These are phyloP conservation scores for Penicillium sp. DNA, from an alignment of 2,329 filamentous ascomycete species.

Conservation along the genomic window DNA sequence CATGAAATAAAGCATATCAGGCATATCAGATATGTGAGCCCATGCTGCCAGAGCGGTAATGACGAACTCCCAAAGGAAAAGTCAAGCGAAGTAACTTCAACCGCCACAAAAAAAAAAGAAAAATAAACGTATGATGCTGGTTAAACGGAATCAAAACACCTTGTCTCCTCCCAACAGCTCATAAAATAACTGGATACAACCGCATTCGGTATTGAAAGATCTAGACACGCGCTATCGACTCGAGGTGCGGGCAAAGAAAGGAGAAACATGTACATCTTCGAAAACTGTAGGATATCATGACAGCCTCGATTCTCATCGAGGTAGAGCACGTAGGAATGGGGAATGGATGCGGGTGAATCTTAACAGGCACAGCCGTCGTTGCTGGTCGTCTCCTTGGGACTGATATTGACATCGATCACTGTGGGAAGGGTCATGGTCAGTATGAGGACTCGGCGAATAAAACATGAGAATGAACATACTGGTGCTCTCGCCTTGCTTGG, in stretches of 20 bases:
- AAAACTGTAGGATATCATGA: constrained; percentile 31
- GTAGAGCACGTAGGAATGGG: constrained; percentile 10
- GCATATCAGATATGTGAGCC: constrained; percentile 12
- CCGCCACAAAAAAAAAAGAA: constrained; percentile 7
- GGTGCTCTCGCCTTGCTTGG: constrained; percentile 66
- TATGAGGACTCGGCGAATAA: background rate
- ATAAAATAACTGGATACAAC: constrained; percentile 12
- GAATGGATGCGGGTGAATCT: constrained; percentile 8
- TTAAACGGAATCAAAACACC: constrained; percentile 17
- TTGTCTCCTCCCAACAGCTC: constrained; percentile 12
- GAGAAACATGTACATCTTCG: constrained; percentile 34
- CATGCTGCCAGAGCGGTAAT: constrained; percentile 7
- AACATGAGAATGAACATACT: constrained; percentile 51
- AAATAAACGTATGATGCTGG: constrained; percentile 13
- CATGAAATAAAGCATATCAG: constrained; percentile 16
- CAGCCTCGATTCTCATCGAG: constrained; percentile 26
- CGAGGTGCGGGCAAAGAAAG: constrained; percentile 19
- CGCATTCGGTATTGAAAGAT: constrained; percentile 16
- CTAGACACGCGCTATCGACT: constrained; percentile 29
- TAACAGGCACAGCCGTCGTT: constrained; percentile 68
- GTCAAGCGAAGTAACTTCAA: constrained; percentile 11
- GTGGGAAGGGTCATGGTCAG: constrained; percentile 20
- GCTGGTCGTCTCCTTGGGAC: constrained; percentile 54
- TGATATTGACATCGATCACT: constrained; percentile 94
- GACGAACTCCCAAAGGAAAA: constrained; percentile 6